Percentiles rank a stretch among this genome's conserved stretches.
These are phyloP conservation scores for Heterobasidion annosum DNA, from an alignment of 1,284 basidiomycete genomes.

Conservation along the genomic window DNA sequence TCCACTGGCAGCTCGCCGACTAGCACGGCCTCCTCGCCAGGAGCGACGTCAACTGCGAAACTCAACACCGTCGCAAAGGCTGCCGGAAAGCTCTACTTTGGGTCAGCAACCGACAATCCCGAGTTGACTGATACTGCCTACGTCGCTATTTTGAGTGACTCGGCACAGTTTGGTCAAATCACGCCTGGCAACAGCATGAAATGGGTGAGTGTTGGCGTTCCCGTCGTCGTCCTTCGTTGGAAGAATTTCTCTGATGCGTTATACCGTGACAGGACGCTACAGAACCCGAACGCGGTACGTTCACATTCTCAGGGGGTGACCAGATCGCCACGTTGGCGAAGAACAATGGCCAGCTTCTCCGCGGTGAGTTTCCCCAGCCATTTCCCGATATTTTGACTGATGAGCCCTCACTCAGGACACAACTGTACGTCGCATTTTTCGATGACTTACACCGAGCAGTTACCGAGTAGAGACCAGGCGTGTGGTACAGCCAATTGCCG, in stretches of 20 bases:
- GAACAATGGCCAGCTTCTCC: conserved; percentile 29
- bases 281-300: conserved; percentile 37
- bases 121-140: conserved; percentile 40
- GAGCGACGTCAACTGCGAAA: conserved; percentile 14
- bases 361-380: conserved; percentile 20
- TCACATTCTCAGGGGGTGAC: conserved; percentile 38
- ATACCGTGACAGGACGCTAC: conserved; percentile 32
- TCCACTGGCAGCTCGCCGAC: neutral
- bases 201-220: conserved; percentile 27
- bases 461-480: conserved; percentile 10
- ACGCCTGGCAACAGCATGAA: conserved; percentile 50
- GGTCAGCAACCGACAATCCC: conserved; percentile 50
- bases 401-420: conserved; percentile 19
- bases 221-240: neutral
- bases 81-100: conserved; percentile 48
- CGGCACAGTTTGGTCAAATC: conserved; percentile 36
- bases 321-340: conserved; percentile 36
- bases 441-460: neutral
- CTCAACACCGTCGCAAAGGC: conserved; percentile 33
- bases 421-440: conserved; percentile 21
- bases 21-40: conserved; percentile 1
- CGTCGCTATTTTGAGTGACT: conserved; percentile 30
- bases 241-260: neutral
- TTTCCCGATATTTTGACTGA: neutral
- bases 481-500: conserved; percentile 49